Percentiles rank a stretch among this genome's conserved stretches.
These are phyloP conservation scores for Dioscorea alata DNA, from an alignment of 106 monocot species.

Conservation along the genomic window DNA sequence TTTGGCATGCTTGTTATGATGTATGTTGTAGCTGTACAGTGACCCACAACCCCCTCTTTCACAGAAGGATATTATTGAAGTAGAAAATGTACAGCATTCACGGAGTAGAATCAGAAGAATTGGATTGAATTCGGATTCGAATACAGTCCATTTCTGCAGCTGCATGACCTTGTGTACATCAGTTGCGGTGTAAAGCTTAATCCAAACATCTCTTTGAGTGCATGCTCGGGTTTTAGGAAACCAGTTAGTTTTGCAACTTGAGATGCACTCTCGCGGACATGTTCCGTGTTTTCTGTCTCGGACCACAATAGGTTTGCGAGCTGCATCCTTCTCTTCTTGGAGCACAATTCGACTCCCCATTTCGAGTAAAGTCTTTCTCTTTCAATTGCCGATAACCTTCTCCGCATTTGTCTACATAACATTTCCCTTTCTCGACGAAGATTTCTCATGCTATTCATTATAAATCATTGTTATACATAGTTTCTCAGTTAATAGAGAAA, in stretches of 20 bases:
- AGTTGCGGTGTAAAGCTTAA: constrained; percentile 56
- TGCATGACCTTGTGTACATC: constrained; percentile 35
- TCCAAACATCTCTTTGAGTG: constrained; percentile 79
- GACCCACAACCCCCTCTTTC: background rate
- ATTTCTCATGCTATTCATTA: constrained; percentile 30
- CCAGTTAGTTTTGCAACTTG: constrained; percentile 64
- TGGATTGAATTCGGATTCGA: background rate
- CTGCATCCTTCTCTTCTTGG: constrained; percentile 68
- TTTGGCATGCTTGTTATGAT: too few species aligned
- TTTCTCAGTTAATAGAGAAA: constrained; percentile 40
- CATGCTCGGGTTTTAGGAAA: constrained; percentile 37
- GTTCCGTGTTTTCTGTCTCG: constrained; percentile 39
- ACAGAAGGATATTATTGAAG: background rate
- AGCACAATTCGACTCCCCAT: constrained; percentile 68
- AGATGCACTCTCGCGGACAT: constrained; percentile 69
- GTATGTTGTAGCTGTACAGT: background rate
- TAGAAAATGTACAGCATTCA: background rate
- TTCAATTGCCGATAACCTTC: constrained; percentile 33
- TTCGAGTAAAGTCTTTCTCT: constrained; percentile 59
- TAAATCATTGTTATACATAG: background rate
- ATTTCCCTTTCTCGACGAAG: constrained; percentile 75
- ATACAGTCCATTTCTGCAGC: constrained; percentile 37
- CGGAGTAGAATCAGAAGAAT: background rate
- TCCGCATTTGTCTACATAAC: constrained; percentile 57
- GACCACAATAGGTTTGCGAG: constrained; percentile 54